phyloP scores from a whole-genome alignment of 1,139 yeast genomes.

The Yamadazyma spencermartinsiae region DNA sequence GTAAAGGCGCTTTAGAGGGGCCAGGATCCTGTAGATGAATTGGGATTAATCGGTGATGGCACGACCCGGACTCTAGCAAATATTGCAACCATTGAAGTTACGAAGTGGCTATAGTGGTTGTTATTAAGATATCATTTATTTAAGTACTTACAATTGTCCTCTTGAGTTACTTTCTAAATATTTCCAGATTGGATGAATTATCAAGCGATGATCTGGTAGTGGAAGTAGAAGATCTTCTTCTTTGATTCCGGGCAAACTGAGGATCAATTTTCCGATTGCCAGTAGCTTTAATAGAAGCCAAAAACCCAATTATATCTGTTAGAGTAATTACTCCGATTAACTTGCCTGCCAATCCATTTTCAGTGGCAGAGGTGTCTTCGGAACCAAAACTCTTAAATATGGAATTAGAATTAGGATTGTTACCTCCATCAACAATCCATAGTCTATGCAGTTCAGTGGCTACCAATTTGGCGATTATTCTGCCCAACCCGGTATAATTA shows the following conservation, averaged over 20 bases:
- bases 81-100: no score
- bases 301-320: slow-evolving; percentile 80
- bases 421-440: slow-evolving; percentile 78
- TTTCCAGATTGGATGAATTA: slow-evolving; percentile 18
- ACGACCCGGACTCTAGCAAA: no score
- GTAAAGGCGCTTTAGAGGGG: no score
- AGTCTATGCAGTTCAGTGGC: slow-evolving; percentile 93
- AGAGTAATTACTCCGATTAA: slow-evolving; percentile 87
- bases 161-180: slow-evolving; percentile 25
- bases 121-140: no score
- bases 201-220: slow-evolving; percentile 43
- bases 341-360: slow-evolving; percentile 61
- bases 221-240: slow-evolving; percentile 67
- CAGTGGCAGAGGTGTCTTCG: slow-evolving; percentile 19
- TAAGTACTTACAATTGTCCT: no score
- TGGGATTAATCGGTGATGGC: no score
- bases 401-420: slow-evolving; percentile 17
- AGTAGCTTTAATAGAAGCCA: slow-evolving; percentile 64
- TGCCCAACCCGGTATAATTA: slow-evolving; percentile 72
- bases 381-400: slow-evolving; percentile 11
- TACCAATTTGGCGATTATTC: slow-evolving; percentile 90
- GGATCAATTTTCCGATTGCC: slow-evolving; percentile 72
- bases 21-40: no score
- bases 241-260: slow-evolving; percentile 78
- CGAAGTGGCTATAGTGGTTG: no score